A percentile compares a stretch with the other conserved stretches of the same genome.
phyloP scores from a whole-genome alignment of 83 land plant genomes.

The Thuja plicata region DNA sequence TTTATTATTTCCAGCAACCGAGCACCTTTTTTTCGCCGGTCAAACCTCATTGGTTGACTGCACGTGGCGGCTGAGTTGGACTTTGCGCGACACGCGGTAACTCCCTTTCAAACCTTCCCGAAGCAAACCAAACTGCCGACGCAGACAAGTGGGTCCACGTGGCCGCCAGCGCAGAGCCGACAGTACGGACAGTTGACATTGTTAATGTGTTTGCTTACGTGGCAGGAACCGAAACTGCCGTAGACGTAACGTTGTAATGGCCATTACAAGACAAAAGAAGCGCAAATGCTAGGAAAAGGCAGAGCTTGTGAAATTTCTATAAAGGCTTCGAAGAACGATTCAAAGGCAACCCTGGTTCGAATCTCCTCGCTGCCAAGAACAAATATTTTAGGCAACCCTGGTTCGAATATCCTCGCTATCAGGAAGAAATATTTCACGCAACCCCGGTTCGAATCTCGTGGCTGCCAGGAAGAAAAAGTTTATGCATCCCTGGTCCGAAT shows the following conservation, averaged over 20 bases:
- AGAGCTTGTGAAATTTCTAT: background rate
- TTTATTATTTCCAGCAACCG: too few relatives aligned
- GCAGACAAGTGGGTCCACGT: background rate
- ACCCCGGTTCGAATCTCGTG: too few relatives aligned
- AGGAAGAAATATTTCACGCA: background rate
- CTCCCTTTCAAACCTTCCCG: background rate
- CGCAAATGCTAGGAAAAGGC: background rate
- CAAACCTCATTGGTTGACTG: background rate
- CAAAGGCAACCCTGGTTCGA: background rate
- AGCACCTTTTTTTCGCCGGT: background rate
- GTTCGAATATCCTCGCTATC: too few relatives aligned
- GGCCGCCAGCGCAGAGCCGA: background rate
- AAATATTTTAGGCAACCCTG: background rate
- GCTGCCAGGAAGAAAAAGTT: too few relatives aligned
- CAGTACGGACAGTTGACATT: background rate
- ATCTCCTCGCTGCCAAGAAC: background rate
- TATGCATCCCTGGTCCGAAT: background rate
- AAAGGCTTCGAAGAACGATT: background rate
- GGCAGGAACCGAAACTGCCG: background rate
- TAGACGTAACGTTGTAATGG: background rate
- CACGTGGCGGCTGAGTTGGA: conserved; percentile 8
- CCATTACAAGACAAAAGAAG: too few relatives aligned
- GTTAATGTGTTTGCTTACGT: background rate
- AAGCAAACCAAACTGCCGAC: background rate
- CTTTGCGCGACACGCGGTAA: background rate